Percentiles rank a stretch among this genome's conserved stretches.
Conservation (phyloP, 129 eudicot species). For the Rutidosis leptorrhynchoides region DNA sequence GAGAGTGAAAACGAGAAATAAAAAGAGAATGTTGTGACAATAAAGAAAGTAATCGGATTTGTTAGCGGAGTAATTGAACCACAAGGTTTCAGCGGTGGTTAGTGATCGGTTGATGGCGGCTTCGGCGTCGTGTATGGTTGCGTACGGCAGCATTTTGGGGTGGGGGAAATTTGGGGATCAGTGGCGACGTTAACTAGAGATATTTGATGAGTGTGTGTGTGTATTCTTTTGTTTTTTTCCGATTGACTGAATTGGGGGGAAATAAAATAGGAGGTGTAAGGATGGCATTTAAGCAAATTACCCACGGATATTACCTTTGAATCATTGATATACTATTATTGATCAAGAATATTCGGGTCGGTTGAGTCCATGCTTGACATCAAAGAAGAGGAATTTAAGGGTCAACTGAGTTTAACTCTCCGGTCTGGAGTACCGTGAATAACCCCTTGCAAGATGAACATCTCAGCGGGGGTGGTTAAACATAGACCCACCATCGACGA, state of each 20-base stretch:
- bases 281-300: too few relatives aligned
- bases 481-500: too few relatives aligned
- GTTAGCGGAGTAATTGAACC: constrained; percentile 82
- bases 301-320: too few relatives aligned
- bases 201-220: neutral
- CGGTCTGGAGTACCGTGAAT: too few relatives aligned
- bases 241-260: constrained; percentile 20
- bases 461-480: too few relatives aligned
- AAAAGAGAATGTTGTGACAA: constrained; percentile 84
- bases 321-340: too few relatives aligned
- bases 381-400: too few relatives aligned
- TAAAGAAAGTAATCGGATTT: constrained; percentile 80
- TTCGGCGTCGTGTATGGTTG: constrained; percentile 51
- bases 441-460: too few relatives aligned
- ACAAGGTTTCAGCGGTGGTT: constrained; percentile 57
- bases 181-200: constrained; percentile 28
- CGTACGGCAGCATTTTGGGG: constrained; percentile 60
- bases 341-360: too few relatives aligned
- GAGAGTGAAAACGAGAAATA: constrained; percentile 58
- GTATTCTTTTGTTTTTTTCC: too few relatives aligned
- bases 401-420: too few relatives aligned
- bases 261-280: neutral
- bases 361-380: too few relatives aligned
- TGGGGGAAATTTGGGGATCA: constrained; percentile 26
- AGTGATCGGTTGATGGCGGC: constrained; percentile 60